These are phyloP conservation scores for Colletotrichum tanaceti DNA, from an alignment of 2,329 filamentous ascomycete genomes.

Conservation along the genomic window DNA sequence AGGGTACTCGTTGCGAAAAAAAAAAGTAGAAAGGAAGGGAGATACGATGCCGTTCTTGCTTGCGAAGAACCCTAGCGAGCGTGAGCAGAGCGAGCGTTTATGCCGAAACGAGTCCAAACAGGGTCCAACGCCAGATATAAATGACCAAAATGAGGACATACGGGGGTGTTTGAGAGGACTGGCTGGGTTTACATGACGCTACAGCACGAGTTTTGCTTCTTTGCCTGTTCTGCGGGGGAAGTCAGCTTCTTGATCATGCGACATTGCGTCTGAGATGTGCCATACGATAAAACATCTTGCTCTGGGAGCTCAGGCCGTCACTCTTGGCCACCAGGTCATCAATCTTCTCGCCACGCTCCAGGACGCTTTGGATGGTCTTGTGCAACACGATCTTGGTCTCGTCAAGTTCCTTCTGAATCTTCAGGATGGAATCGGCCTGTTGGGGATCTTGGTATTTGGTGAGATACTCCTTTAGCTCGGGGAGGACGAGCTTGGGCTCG, in stretches of 20 bases:
- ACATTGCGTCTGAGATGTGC: conserved; percentile 37
- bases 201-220: conserved; percentile 85
- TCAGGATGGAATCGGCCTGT: conserved; percentile 91
- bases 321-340: conserved; percentile 94
- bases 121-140: conserved; percentile 46
- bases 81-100: conserved; percentile 34
- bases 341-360: conserved; percentile 96
- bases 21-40: not conserved
- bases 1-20: not conserved
- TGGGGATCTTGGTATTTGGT: conserved; percentile 84
- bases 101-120: conserved; percentile 36
- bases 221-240: conserved; percentile 67
- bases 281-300: conserved; percentile 97
- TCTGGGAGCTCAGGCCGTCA: conserved; percentile 87
- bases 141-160: conserved; percentile 20
- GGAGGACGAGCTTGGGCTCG: conserved; percentile 69
- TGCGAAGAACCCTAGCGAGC: conserved; percentile 25
- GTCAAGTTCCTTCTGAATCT: conserved; percentile 96
- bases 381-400: conserved; percentile 98
- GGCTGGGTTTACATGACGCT: conserved; percentile 69
- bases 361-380: conserved; percentile 91
- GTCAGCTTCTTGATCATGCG: conserved; percentile 1
- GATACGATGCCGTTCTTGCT: conserved; percentile 15
- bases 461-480: conserved; percentile 82
- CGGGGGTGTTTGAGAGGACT: not conserved